Evolutionary conservation across 148 eudicot genomes (phyloP).

Genomic region (Talinum fruticosum): DNA sequence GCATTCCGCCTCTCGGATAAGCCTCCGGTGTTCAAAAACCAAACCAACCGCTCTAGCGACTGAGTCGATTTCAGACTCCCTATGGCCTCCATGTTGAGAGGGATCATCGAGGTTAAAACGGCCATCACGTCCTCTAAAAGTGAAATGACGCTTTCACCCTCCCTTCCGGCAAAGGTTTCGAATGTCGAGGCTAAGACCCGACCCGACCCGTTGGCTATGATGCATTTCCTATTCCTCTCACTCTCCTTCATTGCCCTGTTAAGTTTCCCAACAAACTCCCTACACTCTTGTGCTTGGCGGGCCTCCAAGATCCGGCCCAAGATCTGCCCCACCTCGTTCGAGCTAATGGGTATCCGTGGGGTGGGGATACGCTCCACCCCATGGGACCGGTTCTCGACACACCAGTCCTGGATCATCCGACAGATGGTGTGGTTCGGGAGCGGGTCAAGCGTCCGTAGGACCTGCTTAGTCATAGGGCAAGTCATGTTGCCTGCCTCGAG

Average conservation of each 20-base stretch:
- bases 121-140: slow-evolving; percentile 48
- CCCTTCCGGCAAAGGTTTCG: slow-evolving; percentile 29
- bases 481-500: slow-evolving; percentile 61
- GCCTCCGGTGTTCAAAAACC: slow-evolving; percentile 46
- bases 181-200: slow-evolving; percentile 35
- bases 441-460: slow-evolving; percentile 40
- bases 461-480: slow-evolving; percentile 79
- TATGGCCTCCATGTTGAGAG: slow-evolving; percentile 36
- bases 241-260: slow-evolving; percentile 45
- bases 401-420: slow-evolving; percentile 92
- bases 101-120: slow-evolving; percentile 32
- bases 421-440: slow-evolving; percentile 78
- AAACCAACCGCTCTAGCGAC: slow-evolving; percentile 40
- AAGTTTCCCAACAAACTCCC: slow-evolving; percentile 40
- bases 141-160: slow-evolving; percentile 21
- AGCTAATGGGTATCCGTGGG: slow-evolving; percentile 56
- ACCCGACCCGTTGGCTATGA: slow-evolving; percentile 37
- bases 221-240: slow-evolving; percentile 50
- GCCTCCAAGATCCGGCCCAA: slow-evolving; percentile 28
- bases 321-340: slow-evolving; percentile 37
- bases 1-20: slow-evolving; percentile 47
- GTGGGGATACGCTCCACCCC: slow-evolving; percentile 88
- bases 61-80: slow-evolving; percentile 28
- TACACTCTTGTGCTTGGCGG: slow-evolving; percentile 14
- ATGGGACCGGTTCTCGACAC: slow-evolving; percentile 52